phyloP scores from a whole-genome alignment of 139 green algal genomes.

The Volvox reticuliferus region DNA sequence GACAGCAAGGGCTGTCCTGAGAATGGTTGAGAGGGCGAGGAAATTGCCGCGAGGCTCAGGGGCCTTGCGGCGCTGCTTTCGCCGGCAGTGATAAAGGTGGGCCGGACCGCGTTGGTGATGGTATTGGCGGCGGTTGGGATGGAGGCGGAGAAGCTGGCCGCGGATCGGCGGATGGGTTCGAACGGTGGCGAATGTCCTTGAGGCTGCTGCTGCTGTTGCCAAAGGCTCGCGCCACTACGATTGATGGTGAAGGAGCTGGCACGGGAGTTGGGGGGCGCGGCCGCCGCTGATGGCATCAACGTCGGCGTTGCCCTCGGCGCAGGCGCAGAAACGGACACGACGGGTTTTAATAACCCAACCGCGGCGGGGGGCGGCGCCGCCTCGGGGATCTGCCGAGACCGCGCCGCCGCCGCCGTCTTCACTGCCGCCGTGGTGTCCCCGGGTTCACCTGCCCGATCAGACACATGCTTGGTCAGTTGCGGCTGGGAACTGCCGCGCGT shows the following conservation, averaged over 20 bases:
- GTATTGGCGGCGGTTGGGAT: not conserved
- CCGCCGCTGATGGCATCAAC: too few relatives aligned
- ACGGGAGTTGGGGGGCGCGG: not conserved
- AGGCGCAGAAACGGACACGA: too few relatives aligned
- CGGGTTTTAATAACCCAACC: not conserved
- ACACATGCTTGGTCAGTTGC: not conserved
- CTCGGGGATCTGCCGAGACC: not conserved
- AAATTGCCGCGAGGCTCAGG: not conserved
- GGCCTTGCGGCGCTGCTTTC: not conserved
- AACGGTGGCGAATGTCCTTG: not conserved
- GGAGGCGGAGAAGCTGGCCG: not conserved
- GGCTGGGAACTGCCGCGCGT: not conserved
- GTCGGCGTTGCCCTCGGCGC: too few relatives aligned
- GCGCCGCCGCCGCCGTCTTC: not conserved
- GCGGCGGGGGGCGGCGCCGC: slow-evolving; percentile 3
- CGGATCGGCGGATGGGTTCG: too few relatives aligned
- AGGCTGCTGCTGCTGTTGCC: not conserved
- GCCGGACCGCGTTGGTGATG: not conserved
- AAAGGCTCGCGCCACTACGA: not conserved
- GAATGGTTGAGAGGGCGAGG: not conserved
- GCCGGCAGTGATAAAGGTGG: not conserved
- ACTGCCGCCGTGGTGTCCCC: not conserved
- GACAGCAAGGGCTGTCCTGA: not conserved
- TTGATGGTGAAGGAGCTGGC: too few relatives aligned
- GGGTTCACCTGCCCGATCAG: not conserved